Base-by-base conservation (phyloP, 257 asterid genomes). In the Nicotiana tomentosiformis region DNA sequence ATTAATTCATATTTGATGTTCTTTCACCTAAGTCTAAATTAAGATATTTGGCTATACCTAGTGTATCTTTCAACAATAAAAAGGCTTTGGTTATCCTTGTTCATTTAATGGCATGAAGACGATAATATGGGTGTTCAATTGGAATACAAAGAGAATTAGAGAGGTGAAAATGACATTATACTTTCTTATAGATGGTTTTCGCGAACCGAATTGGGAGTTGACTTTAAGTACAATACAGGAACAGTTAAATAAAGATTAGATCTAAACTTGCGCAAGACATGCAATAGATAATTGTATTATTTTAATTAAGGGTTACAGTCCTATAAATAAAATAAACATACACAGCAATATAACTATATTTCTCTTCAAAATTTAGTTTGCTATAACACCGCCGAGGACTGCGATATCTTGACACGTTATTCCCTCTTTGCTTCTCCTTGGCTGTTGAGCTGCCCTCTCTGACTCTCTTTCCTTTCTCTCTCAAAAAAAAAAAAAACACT, bases 361-460 rank as follows among this genome's bases (percentile, higher is more conserved):
- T 60, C 23, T 83, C 84, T 83, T 86, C 93, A 88, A 89, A 81
- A 20, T 49, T 77, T 70, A 43, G 87, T 87, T 83, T 81, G 16
- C 84, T 86, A 86, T 80, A 84, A 84, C 81, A 84, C 80, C 82
- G 87, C 82, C 86, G 87, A 65, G 35, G 78, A 89, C 86, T 82
- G 84, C 87, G 91, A 84, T 55, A 15, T 53, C 51, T 84, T 39
- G 81, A 84, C 84, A 82, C 87, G 81, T 51, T 90, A 83, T 67
- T 39, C 8, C 66, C 30, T 80, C 65, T 53, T 81, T 49, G 39
- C 4, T 79, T 66, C 20, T 46, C 58, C 39, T 77, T 37, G 86
- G 84, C 90, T 82, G 93, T 89, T 89, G 91, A 90, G 87, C 95
- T 90, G 90, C 89, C 89, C 81, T 69, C 84, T 81, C 86, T 87